Evolutionary conservation across 176 grass and related monocot genomes (phyloP).

Genomic region (Calamus simplicifolius): DNA sequence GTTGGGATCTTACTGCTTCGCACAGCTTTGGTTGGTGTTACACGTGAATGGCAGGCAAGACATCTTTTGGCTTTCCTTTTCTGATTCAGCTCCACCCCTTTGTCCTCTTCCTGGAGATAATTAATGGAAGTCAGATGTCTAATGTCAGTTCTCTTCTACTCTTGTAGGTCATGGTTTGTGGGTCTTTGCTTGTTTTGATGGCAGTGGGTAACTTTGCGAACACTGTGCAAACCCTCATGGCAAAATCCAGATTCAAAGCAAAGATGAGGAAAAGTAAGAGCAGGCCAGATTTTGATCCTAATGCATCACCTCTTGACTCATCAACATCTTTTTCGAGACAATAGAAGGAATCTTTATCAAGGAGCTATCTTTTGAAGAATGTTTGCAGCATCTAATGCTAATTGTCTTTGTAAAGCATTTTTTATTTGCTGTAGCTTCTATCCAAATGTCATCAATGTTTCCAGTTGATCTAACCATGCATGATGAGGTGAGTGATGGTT

Average conservation of each 20-base stretch:
- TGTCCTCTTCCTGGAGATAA: no score
- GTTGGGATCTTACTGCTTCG: constrained; percentile 76
- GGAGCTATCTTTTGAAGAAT: no score
- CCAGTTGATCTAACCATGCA: no score
- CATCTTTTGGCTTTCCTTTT: constrained; percentile 5
- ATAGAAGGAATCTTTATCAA: no score
- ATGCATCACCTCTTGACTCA: no score
- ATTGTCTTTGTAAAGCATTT: no score
- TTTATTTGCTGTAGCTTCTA: no score
- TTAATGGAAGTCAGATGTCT: no score
- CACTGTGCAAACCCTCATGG: constrained; percentile 17
- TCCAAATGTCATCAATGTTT: no score
- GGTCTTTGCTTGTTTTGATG: constrained; percentile 24
- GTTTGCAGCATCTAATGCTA: no score
- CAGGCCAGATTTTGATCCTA: constrained; percentile 4
- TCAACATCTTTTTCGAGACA: no score
- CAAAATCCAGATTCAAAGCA: constrained; percentile 22
- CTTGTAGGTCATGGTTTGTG: constrained; percentile 15
- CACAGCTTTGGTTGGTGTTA: constrained; percentile 49
- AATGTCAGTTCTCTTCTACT: not conserved
- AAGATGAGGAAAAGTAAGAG: constrained; percentile 21
- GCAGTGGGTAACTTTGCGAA: constrained; percentile 22
- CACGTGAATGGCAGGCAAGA: constrained; percentile 88
- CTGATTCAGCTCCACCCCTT: not conserved
- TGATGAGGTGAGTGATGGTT: no score